These are phyloP conservation scores for Lactifluus pinguis DNA, from an alignment of 768 basidiomycete species.

Conservation along the genomic window DNA sequence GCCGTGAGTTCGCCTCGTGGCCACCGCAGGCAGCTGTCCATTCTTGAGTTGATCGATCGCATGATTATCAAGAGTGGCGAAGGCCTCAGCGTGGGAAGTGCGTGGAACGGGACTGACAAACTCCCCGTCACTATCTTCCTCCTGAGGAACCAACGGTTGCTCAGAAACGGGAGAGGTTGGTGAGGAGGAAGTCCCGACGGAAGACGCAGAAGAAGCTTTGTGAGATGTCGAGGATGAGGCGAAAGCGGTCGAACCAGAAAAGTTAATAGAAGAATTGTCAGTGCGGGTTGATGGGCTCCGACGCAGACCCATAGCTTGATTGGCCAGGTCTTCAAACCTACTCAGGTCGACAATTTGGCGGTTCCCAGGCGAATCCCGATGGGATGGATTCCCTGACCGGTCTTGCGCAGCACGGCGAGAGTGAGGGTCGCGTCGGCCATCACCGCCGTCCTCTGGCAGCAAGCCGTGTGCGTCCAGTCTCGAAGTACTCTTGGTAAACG, in stretches of 20 bases:
- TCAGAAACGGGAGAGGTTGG: not conserved
- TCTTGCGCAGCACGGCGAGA: not conserved
- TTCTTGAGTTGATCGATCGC: slow-evolving; percentile 23
- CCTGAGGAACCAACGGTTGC: slow-evolving; percentile 9
- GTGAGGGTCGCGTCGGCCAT: not conserved
- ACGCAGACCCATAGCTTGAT: not conserved
- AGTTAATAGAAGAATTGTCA: slow-evolving; percentile 7
- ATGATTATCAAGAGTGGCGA: slow-evolving; percentile 26
- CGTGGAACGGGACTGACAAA: slow-evolving; percentile 22
- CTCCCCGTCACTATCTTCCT: slow-evolving; percentile 18
- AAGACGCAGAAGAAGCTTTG: not conserved
- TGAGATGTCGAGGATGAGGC: not conserved
- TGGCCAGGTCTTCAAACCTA: not conserved
- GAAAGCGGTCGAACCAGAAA: slow-evolving; percentile 7
- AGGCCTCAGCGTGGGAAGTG: slow-evolving; percentile 31
- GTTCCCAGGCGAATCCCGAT: not conserved
- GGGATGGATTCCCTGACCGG: not conserved
- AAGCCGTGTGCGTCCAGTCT: slow-evolving; percentile 4
- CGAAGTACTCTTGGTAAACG: slow-evolving; percentile 22
- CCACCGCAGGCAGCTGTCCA: not conserved
- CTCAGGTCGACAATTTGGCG: slow-evolving; percentile 2
- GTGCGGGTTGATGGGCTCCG: not conserved
- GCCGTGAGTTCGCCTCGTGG: slow-evolving; percentile 2
- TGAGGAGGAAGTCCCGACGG: not conserved
- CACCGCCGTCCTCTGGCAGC: slow-evolving; percentile 2